Conservation (phyloP, 176 grass and related monocot species). For the Guadua angustifolia region DNA sequence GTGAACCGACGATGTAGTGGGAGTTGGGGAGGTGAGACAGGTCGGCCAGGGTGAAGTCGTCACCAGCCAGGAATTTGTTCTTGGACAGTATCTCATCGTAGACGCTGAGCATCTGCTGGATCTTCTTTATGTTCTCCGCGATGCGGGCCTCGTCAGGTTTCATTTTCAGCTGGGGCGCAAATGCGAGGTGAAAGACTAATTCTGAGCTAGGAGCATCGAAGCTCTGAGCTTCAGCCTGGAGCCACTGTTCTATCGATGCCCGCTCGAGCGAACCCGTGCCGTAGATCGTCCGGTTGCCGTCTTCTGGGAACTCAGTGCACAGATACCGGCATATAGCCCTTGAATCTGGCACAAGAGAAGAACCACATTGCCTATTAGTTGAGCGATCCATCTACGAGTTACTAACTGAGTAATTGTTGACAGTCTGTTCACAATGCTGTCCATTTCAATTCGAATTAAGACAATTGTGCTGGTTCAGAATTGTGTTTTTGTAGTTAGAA, state of each 20-base stretch:
- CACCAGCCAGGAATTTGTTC: slow-evolving; percentile 55
- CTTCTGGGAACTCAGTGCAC: slow-evolving; percentile 57
- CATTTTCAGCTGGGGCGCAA: slow-evolving; percentile 59
- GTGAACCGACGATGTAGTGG: slow-evolving; percentile 66
- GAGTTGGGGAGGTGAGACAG: slow-evolving; percentile 79
- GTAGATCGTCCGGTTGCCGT: slow-evolving; percentile 66
- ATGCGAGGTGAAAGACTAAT: slow-evolving; percentile 81
- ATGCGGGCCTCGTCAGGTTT: slow-evolving; percentile 53
- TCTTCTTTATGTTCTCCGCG: slow-evolving; percentile 56
- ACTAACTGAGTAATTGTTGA: neutral
- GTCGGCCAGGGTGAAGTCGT: slow-evolving; percentile 69
- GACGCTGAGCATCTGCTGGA: slow-evolving; percentile 52
- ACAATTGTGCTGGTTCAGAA: neutral
- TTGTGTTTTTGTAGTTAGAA: slow-evolving; percentile 21
- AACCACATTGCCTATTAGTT: neutral
- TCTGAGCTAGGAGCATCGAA: slow-evolving; percentile 71
- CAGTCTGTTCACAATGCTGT: neutral
- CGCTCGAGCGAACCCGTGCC: slow-evolving; percentile 72
- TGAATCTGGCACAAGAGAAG: slow-evolving; percentile 57
- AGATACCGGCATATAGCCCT: slow-evolving; percentile 72
- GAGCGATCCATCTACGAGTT: neutral
- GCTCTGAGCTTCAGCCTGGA: slow-evolving; percentile 65
- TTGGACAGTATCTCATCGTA: slow-evolving; percentile 62
- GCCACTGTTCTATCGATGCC: slow-evolving; percentile 82
- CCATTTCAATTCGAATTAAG: neutral